Percentiles rank a stretch among this genome's conserved stretches.
phyloP scores from a whole-genome alignment of 768 basidiomycete genomes.

The Boletellus sp. region DNA sequence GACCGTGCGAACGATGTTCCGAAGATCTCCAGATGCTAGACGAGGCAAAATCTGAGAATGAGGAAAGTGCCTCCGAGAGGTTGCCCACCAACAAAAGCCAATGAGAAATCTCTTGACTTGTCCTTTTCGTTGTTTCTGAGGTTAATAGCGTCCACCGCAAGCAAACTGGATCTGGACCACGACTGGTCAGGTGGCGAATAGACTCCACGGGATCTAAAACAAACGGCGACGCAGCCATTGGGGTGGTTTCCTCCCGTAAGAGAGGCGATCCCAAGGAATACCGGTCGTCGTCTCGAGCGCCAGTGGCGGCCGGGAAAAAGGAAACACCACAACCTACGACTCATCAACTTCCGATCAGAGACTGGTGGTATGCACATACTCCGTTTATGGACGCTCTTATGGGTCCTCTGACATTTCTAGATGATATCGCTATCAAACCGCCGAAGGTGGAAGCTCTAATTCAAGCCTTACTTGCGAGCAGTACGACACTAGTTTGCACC shows the following conservation, averaged over 20 bases:
- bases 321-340: constrained; percentile 13
- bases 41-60: not conserved
- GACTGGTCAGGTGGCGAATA: not conserved
- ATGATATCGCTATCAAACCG: not conserved
- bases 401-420: constrained; percentile 37
- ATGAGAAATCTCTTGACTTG: constrained; percentile 16
- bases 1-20: constrained; percentile 40
- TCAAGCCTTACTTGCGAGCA: constrained; percentile 34
- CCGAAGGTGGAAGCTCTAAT: not conserved
- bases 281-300: constrained; percentile 1
- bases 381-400: constrained; percentile 37
- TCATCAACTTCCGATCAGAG: not conserved
- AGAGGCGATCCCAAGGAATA: not conserved
- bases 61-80: not conserved
- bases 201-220: constrained; percentile 14
- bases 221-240: constrained; percentile 18
- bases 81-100: constrained; percentile 22
- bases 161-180: constrained; percentile 16
- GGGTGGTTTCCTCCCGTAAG: not conserved
- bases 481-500: constrained; percentile 40
- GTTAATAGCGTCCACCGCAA: constrained; percentile 30
- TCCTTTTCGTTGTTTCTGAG: constrained; percentile 20
- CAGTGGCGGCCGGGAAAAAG: not conserved
- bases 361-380: constrained; percentile 13
- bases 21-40: constrained; percentile 44